Evolutionary conservation across 2,329 filamentous ascomycete species (phyloP).

Genomic region (Chalaropsis thielavioides): DNA sequence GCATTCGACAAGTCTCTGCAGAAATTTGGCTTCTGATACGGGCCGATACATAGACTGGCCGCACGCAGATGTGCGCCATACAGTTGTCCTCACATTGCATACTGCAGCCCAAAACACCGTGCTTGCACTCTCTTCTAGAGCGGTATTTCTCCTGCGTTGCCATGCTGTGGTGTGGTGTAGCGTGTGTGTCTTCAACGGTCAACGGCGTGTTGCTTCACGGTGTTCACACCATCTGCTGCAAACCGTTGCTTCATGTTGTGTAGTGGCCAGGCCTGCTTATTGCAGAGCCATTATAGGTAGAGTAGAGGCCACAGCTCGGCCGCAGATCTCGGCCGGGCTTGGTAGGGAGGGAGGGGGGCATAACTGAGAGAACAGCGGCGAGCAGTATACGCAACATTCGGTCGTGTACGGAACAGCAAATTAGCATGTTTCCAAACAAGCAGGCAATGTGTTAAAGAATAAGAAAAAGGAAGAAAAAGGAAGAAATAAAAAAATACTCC

Average conservation of each 20-base stretch:
- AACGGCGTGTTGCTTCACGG: neutral
- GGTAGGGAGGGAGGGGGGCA: too few relatives aligned
- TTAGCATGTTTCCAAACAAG: too few relatives aligned
- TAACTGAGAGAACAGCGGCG: neutral
- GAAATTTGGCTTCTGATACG: neutral
- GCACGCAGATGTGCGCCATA: neutral
- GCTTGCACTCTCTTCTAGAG: too few relatives aligned
- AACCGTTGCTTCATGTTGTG: neutral
- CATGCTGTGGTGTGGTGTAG: neutral
- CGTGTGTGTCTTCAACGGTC: neutral
- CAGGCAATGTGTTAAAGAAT: too few relatives aligned
- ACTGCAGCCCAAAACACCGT: neutral
- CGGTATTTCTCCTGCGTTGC: neutral
- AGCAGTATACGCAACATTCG: neutral
- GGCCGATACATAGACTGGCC: neutral
- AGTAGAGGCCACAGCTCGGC: neutral
- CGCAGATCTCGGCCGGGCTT: neutral
- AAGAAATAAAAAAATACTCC: neutral
- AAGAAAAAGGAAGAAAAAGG: neutral
- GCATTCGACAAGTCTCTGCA: neutral
- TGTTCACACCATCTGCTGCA: neutral
- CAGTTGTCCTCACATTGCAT: conserved; percentile 4
- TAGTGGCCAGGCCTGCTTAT: too few relatives aligned
- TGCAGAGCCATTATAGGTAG: neutral
- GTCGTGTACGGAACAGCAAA: too few relatives aligned